Conservation (phyloP, 805 yeast genomes). For the Ogataea allantospora region DNA sequence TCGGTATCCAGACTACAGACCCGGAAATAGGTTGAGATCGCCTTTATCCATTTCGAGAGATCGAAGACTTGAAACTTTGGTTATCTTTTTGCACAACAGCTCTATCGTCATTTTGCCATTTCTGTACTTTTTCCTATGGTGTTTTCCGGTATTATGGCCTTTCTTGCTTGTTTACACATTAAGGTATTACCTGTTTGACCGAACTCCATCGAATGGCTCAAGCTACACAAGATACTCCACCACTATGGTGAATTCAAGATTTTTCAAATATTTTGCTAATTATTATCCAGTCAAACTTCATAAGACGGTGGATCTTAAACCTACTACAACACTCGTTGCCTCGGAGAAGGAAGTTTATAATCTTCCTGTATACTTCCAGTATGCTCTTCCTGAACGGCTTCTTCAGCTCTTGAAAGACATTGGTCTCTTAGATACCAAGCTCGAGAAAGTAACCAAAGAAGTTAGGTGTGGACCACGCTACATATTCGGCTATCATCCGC, state of each 20-base stretch:
- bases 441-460: constrained; percentile 17
- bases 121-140: constrained; percentile 54
- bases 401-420: neutral
- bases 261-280: constrained; percentile 71
- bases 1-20: constrained; percentile 21
- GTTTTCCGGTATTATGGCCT: constrained; percentile 57
- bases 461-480: constrained; percentile 66
- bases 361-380: constrained; percentile 3
- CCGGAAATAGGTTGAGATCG: constrained; percentile 43
- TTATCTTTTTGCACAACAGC: constrained; percentile 71
- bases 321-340: constrained; percentile 52
- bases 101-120: constrained; percentile 60
- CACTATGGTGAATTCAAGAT: constrained; percentile 50
- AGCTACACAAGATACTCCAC: constrained; percentile 55
- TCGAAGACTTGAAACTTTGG: constrained; percentile 63
- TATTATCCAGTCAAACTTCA: constrained; percentile 80
- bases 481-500: constrained; percentile 93
- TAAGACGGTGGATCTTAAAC: constrained; percentile 66
- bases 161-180: constrained; percentile 59
- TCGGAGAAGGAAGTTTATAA: constrained; percentile 7
- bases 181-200: constrained; percentile 55
- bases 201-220: constrained; percentile 73
- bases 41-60: constrained; percentile 55
- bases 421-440: constrained; percentile 2
- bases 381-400: constrained; percentile 5